Base-by-base conservation (phyloP, 202 grass and related monocot genomes). In the Saccharum hybrid region DNA sequence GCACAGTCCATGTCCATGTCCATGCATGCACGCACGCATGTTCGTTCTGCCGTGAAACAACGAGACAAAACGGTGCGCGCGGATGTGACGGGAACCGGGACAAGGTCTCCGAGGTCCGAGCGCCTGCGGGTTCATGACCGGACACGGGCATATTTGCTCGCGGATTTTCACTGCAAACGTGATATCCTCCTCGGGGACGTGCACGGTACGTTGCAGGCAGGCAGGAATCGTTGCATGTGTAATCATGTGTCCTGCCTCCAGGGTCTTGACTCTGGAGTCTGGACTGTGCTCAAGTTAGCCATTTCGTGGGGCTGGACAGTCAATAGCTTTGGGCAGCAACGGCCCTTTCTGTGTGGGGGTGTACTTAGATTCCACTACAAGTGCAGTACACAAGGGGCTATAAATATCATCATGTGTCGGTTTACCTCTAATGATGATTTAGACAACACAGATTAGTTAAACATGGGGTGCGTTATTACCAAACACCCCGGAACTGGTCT, bases 321-420 rank as follows among this genome's bases (percentile, higher is more conserved):
- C 3, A 16, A 14, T 46, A 18, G 37, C 38, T 68, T 70, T 70
- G 13, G 71, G 42, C 65, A 66, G 42, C 65, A 66, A 66, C 7
- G 19, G 23, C 13, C 15, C n/a, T 10, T n/a, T 61, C 28, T 28
- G 28, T 28, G 28, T 28, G 28, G 28, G 28, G 63, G 11, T 62
- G 78, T 82, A 34, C 21, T 33, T 28, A 68, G 88, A 86, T 90
- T 90, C 88, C 80, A 42, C 88, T 86, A 82, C 73, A 89, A 33
- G 63, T 21, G 63, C 42, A 3, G 39, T 33, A 42, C n/a, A 16
- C 1, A 3, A 6, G 18, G 71, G 41, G 10, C 2, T 56, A 21
- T 22, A 57, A 54, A 9, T 72, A 49, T 65, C 41, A 4, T 71
- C n/a, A 6, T 75, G 23, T 85, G 87, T 85, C 87, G 87, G 87